A percentile compares a stretch with the other conserved stretches of the same genome.
Conservation (phyloP, 306 rosid genomes). For the Citrullus amarus region DNA sequence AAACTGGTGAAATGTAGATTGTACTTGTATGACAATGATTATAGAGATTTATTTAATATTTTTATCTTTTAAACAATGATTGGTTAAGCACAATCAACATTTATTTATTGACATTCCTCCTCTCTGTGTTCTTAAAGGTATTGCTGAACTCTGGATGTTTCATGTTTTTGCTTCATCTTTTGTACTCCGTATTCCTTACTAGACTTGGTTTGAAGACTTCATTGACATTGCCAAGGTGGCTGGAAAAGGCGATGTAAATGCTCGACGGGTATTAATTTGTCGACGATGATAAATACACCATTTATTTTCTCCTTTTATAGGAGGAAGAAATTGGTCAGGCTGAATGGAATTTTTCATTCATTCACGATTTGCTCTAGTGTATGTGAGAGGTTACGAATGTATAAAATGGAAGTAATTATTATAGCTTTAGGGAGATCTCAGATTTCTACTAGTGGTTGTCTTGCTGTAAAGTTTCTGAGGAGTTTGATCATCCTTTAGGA, state of each 20-base stretch:
- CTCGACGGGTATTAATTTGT: neutral
- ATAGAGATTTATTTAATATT: neutral
- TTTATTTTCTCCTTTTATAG: neutral
- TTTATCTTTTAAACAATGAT: neutral
- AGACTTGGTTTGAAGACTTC: conserved; percentile 85
- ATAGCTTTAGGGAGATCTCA: neutral
- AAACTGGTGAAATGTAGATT: neutral
- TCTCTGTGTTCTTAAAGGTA: conserved; percentile 34
- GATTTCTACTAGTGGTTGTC: neutral
- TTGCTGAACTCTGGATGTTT: conserved; percentile 63
- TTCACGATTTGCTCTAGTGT: neutral
- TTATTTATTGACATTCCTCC: conserved; percentile 6
- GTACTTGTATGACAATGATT: neutral
- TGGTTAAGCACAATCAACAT: neutral
- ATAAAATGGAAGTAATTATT: neutral
- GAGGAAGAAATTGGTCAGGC: neutral
- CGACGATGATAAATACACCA: neutral
- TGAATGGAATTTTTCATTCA: neutral
- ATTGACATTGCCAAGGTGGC: conserved; percentile 75
- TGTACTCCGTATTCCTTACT: conserved; percentile 71
- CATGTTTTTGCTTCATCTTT: conserved; percentile 73
- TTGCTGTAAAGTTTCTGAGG: neutral
- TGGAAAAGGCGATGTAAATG: conserved; percentile 51
- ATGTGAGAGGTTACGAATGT: neutral
- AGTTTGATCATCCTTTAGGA: neutral